Evolutionary conservation across 2,329 filamentous ascomycete genomes (phyloP), one percentile per base, ranked within the genome.

Genomic region (Tolypocladium endophyticum): DNA sequence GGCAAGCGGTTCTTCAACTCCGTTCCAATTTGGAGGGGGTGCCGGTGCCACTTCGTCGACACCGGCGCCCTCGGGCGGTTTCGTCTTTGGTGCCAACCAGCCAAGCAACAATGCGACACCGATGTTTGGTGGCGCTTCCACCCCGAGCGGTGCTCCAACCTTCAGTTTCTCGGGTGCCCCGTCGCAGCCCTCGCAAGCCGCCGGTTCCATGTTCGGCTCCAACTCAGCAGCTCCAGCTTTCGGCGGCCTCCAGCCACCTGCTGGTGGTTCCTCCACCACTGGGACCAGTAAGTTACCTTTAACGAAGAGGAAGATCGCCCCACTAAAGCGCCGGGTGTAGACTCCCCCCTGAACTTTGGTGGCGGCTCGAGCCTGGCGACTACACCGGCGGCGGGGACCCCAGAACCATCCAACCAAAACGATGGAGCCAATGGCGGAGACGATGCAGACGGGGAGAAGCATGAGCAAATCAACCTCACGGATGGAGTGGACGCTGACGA

Each of bases 401-500:
- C 82, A 63, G 82, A 85, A 72, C 81, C 82, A 63, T 74, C 79
- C 62, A 71, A 76, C 61, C 74, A 76, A 62, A 71, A 73, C 65
- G 76, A 78, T 65, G 74, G 76, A 65, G 72, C 73, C 66, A 74
- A 75, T 55, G 65, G 64, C 45, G 69, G 61, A 47, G 70, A 72
- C 33, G 79, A 83, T 63, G 83, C 84, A 64, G 81, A 81, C 59
- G 79, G 77, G 61, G 83, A 83, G 68, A 80, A 81, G 69, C 81
- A 89, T 61, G 82, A 87, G 70, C 87, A 90, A 71, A 82, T 90
- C 64, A 87, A 87, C 69, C 80, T 93, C 66, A 86, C 86, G 58
- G 79, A 82, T 64, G 82, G 81, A 59, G 83, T 84, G 20, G 88
- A 92, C 70, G 86, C 89, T 69, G 81, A 90, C 60, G 90, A 94